Evolutionary conservation across 1,139 yeast species (phyloP).

Genomic region (Kurtzmaniella quercitrusa): DNA sequence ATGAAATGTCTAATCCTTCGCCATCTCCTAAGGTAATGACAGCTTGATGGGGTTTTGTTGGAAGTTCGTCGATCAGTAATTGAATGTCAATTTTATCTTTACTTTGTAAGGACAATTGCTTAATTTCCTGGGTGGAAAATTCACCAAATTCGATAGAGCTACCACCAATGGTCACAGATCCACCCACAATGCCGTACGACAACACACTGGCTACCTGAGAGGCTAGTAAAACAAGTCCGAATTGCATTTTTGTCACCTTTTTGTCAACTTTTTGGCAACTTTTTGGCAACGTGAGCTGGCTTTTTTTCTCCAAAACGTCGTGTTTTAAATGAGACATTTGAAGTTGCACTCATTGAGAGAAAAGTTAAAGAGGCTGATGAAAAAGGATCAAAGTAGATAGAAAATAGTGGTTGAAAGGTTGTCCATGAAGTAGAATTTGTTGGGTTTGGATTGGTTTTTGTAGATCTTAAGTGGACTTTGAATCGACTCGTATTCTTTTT

Average conservation of each 20-base stretch:
- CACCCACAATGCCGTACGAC: conserved; percentile 27
- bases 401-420: too few species aligned
- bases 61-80: conserved; percentile 18
- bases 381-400: too few species aligned
- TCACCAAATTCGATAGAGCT: conserved; percentile 30
- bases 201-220: conserved; percentile 10
- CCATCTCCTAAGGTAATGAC: conserved; percentile 24
- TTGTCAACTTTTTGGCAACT: conserved; percentile 2
- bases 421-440: too few species aligned
- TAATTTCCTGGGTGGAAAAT: conserved; percentile 32
- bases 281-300: not conserved
- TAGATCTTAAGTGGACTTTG: too few species aligned
- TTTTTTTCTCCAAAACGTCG: not conserved
- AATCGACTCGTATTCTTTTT: too few species aligned
- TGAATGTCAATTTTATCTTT: conserved; percentile 30
- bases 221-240: conserved; percentile 7
- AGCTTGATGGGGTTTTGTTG: conserved; percentile 23
- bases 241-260: conserved; percentile 10
- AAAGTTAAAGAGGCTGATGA: too few species aligned
- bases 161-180: conserved; percentile 24
- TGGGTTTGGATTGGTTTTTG: too few species aligned
- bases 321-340: not conserved
- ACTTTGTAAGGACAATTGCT: conserved; percentile 26
- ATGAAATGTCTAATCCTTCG: conserved; percentile 21
- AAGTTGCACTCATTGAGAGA: too few species aligned